These are phyloP conservation scores for Suillus decipiens DNA, from an alignment of 768 basidiomycete species.

Conservation along the genomic window DNA sequence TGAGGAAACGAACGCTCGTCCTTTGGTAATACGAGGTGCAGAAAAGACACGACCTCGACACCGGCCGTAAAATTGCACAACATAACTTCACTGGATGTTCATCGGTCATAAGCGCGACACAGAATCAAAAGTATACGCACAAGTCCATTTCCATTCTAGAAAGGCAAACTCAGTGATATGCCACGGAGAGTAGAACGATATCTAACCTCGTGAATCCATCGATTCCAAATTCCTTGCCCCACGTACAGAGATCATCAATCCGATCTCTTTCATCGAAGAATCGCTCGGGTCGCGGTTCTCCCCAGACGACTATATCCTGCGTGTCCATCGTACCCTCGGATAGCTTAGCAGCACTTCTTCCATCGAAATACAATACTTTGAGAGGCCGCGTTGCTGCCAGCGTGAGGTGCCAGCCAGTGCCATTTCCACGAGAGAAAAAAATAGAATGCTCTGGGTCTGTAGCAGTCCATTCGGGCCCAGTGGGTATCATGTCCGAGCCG, in stretches of 20 bases:
- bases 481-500: conserved; percentile 20
- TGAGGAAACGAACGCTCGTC: no score
- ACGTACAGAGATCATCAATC: conserved; percentile 32
- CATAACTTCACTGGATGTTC: conserved; percentile 35
- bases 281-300: conserved; percentile 21
- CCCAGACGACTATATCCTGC: conserved; percentile 38
- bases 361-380: conserved; percentile 17
- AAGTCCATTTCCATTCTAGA: conserved; percentile 34
- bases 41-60: conserved; percentile 25
- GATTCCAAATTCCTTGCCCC: conserved; percentile 32
- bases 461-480: conserved; percentile 30
- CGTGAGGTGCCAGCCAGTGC: conserved; percentile 25
- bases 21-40: conserved; percentile 17
- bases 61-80: conserved; percentile 35
- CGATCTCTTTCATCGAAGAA: conserved; percentile 25
- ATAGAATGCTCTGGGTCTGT: conserved; percentile 36
- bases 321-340: conserved; percentile 32
- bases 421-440: conserved; percentile 32
- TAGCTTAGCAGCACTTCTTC: conserved; percentile 18
- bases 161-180: neutral
- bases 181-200: neutral
- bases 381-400: conserved; percentile 15
- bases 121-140: conserved; percentile 18
- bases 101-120: neutral
- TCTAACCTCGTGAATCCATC: conserved; percentile 36